Evolutionary conservation across 306 rosid genomes (phyloP).

Genomic region (Inga oerstediana): DNA sequence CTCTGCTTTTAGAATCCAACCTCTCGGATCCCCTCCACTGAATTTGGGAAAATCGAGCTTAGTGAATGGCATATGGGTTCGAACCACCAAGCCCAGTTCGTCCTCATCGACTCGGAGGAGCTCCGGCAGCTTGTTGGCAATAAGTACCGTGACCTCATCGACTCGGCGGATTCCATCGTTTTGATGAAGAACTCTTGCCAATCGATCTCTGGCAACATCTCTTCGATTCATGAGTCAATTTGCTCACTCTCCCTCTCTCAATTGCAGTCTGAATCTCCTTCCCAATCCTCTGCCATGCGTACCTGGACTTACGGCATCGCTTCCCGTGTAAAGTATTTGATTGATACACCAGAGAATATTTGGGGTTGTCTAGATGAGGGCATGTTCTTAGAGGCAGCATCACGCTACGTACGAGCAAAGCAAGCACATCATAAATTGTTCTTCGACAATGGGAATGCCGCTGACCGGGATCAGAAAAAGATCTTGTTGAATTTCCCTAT

Average conservation of each 20-base stretch:
- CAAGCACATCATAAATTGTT: slow-evolving; percentile 60
- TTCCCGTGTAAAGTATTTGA: slow-evolving; percentile 89
- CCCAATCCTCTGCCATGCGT: slow-evolving; percentile 26
- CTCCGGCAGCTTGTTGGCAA: slow-evolving; percentile 92
- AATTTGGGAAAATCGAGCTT: no score
- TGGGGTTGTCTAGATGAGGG: slow-evolving; percentile 97
- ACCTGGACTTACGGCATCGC: slow-evolving; percentile 70
- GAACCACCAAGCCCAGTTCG: accelerated
- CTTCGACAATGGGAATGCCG: slow-evolving; percentile 28
- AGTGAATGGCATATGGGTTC: no score
- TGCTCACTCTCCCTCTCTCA: slow-evolving; percentile 61
- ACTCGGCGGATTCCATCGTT: slow-evolving; percentile 93
- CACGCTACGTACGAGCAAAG: slow-evolving; percentile 77
- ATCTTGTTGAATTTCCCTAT: slow-evolving; percentile 73
- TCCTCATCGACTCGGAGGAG: slow-evolving; percentile 54
- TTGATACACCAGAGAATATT: slow-evolving; percentile 89
- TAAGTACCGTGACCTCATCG: slow-evolving; percentile 93
- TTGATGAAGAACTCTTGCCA: slow-evolving; percentile 71
- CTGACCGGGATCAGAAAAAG: slow-evolving; percentile 42
- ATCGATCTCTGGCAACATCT: slow-evolving; percentile 72
- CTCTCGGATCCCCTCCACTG: no score
- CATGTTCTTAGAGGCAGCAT: slow-evolving; percentile 89
- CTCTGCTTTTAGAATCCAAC: no score
- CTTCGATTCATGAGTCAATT: slow-evolving; percentile 63
- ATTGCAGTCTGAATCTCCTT: slow-evolving; percentile 39